Evolutionary conservation across 768 basidiomycete genomes (phyloP).

Genomic region (Boletus reticulatus): DNA sequence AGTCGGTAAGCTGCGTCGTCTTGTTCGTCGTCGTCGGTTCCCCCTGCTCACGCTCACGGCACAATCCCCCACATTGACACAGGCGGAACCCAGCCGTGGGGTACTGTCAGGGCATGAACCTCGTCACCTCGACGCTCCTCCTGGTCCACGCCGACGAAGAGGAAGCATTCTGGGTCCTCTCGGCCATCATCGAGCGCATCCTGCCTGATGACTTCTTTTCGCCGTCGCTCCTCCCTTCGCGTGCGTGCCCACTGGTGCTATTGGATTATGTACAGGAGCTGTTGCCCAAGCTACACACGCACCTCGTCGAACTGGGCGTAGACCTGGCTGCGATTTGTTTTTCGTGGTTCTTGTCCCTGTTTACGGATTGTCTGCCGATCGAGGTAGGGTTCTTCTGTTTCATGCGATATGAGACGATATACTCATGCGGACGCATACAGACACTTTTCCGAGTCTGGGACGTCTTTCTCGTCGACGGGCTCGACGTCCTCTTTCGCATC

Average conservation of each 20-base stretch:
- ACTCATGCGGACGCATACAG: slow-evolving; percentile 36
- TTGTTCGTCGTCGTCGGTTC: not conserved
- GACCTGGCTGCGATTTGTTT: slow-evolving; percentile 95
- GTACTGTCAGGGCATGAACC: slow-evolving; percentile 95
- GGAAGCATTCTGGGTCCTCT: slow-evolving; percentile 94
- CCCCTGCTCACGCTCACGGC: not conserved
- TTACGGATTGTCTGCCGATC: slow-evolving; percentile 93
- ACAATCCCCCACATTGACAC: not conserved
- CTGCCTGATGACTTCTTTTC: slow-evolving; percentile 94
- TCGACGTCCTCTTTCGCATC: slow-evolving; percentile 88
- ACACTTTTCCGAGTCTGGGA: slow-evolving; percentile 97
- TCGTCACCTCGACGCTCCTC: slow-evolving; percentile 91
- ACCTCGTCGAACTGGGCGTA: slow-evolving; percentile 77
- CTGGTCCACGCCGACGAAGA: slow-evolving; percentile 94
- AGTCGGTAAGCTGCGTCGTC: slow-evolving; percentile 61
- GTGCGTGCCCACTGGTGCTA: slow-evolving; percentile 90
- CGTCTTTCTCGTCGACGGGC: slow-evolving; percentile 88
- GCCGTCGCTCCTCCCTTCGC: slow-evolving; percentile 85
- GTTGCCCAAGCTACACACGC: slow-evolving; percentile 70
- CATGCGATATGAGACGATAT: not conserved
- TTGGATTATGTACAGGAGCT: slow-evolving; percentile 81
- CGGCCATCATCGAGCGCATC: slow-evolving; percentile 84
- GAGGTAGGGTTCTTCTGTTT: slow-evolving; percentile 53
- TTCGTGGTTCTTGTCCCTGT: slow-evolving; percentile 96
- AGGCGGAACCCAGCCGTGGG: slow-evolving; percentile 92